phyloP scores from a whole-genome alignment of 2,329 filamentous ascomycete species.

The Stagonosporopsis rhizophila region DNA sequence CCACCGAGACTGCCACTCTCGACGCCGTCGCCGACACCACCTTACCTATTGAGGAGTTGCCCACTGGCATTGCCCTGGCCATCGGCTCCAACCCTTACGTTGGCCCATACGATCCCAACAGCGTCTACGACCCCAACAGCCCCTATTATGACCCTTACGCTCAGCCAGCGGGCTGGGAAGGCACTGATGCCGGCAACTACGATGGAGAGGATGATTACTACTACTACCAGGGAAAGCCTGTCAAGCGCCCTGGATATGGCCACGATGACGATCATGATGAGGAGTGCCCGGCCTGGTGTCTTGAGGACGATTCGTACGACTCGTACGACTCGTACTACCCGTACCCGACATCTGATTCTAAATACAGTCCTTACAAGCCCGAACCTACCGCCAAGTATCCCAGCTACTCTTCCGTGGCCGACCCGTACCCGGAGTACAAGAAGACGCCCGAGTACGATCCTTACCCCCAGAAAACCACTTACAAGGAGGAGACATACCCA shows the following conservation, averaged over 20 bases:
- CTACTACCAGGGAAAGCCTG: background rate
- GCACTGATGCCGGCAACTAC: constrained; percentile 19
- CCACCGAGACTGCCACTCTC: background rate
- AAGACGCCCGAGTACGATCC: constrained; percentile 2
- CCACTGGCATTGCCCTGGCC: background rate
- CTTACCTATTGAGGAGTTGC: background rate
- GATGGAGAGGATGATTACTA: constrained; percentile 19
- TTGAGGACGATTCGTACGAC: constrained; percentile 7
- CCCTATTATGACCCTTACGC: constrained; percentile 13
- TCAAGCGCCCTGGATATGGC: constrained; percentile 4
- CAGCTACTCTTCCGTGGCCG: background rate
- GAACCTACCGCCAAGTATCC: constrained; percentile 1
- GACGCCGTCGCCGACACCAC: background rate
- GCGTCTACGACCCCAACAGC: constrained; percentile 12
- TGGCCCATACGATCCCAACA: constrained; percentile 3
- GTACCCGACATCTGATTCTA: constrained; percentile 1
- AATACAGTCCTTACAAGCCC: constrained; percentile 14
- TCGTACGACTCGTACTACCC: constrained; percentile 2
- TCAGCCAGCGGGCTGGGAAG: constrained; percentile 16
- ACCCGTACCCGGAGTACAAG: constrained; percentile 9
- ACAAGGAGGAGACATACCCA: background rate
- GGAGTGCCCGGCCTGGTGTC: constrained; percentile 25
- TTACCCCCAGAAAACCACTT: background rate
- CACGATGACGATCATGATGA: constrained; percentile 14
- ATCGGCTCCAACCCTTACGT: constrained; percentile 3